Percentiles rank a stretch among this genome's conserved stretches.
Conservation (phyloP, 345 rosid genomes). For the Acer campestre region DNA sequence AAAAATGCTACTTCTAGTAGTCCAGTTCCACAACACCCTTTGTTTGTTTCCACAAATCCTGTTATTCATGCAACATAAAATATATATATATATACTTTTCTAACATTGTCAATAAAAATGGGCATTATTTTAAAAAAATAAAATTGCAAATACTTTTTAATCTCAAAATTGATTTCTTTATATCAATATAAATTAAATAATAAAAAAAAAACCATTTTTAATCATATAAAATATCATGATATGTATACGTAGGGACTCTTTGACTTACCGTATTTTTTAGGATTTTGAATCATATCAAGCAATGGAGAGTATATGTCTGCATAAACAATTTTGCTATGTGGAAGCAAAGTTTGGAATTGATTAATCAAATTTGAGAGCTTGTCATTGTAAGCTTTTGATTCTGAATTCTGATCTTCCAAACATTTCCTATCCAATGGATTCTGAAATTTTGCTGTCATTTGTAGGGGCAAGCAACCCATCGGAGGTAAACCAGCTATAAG, state of each 20-base stretch:
- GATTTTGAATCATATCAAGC: conserved; percentile 27
- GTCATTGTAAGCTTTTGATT: conserved; percentile 42
- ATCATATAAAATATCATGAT: too few relatives aligned
- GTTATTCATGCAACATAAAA: conserved; percentile 1
- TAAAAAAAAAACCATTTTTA: too few relatives aligned
- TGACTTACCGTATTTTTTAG: conserved; percentile 50
- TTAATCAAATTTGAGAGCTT: conserved; percentile 44
- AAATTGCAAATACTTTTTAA: too few relatives aligned
- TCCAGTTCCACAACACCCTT: conserved; percentile 62
- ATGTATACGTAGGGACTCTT: too few relatives aligned
- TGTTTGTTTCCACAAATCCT: conserved; percentile 48
- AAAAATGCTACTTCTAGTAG: conserved; percentile 32
- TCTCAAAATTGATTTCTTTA: too few relatives aligned
- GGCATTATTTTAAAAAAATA: too few relatives aligned
- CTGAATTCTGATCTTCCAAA: conserved; percentile 49
- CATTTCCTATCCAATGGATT: conserved; percentile 29
- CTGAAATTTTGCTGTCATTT: conserved; percentile 36
- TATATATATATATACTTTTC: too few relatives aligned
- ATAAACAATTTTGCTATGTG: conserved; percentile 42
- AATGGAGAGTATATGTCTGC: conserved; percentile 27
- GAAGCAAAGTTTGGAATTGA: conserved; percentile 36
- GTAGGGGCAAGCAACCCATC: conserved; percentile 67
- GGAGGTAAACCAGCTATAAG: conserved; percentile 62
- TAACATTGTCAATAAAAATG: too few relatives aligned
- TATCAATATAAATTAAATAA: too few relatives aligned